A percentile compares a stretch with the other conserved stretches of the same genome.
Evolutionary conservation across 1,139 yeast genomes (phyloP).

Genomic region (Nadsonia starkeyi-henricii): DNA sequence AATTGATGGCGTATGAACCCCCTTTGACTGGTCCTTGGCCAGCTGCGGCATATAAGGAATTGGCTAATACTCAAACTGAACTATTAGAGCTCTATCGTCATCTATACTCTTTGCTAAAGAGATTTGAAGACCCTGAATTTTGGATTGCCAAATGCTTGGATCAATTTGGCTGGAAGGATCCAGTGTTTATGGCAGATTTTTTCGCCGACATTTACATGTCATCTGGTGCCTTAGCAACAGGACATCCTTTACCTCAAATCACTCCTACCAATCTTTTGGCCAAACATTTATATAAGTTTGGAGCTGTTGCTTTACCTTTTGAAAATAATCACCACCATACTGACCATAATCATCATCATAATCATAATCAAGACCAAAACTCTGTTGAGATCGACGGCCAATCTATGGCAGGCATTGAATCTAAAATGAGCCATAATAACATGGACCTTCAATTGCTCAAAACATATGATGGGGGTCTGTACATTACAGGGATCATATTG

Average conservation of each 20-base stretch:
- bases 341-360: background rate
- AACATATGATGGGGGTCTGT: conserved; percentile 14
- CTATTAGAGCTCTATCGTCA: conserved; percentile 6
- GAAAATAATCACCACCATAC: background rate
- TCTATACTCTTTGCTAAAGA: conserved; percentile 1
- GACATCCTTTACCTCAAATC: conserved; percentile 17
- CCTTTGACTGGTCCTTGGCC: conserved; percentile 5
- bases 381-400: background rate
- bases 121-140: conserved; percentile 4
- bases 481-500: conserved; percentile 15
- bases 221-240: conserved; percentile 15
- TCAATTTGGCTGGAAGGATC: conserved; percentile 17
- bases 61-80: conserved; percentile 1
- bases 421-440: background rate
- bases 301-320: background rate
- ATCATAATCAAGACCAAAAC: background rate
- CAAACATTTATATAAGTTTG: conserved; percentile 8
- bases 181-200: conserved; percentile 15
- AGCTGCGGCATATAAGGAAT: conserved; percentile 1
- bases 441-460: conserved; percentile 6
- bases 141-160: conserved; percentile 7
- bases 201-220: conserved; percentile 19
- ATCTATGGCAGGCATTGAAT: background rate
- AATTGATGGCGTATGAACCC: conserved; percentile 5
- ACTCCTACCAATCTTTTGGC: conserved; percentile 18